Base-by-base conservation (phyloP, 495 filamentous ascomycete genomes). In the Pyrenula aspistea region DNA sequence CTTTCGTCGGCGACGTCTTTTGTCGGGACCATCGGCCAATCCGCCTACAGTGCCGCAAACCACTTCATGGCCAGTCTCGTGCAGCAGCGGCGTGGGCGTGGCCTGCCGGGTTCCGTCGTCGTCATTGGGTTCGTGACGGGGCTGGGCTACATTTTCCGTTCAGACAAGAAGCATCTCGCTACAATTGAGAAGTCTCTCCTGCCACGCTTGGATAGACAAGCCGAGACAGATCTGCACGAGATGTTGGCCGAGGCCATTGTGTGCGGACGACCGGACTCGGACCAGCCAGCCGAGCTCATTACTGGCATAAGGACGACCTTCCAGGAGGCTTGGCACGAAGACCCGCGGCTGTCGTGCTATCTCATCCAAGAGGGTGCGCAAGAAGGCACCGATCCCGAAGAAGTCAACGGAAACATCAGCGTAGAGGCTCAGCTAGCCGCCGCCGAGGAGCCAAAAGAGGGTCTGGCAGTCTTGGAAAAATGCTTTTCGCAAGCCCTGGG, bases 1-100 rank as follows among this genome's bases (percentile, higher is more conserved):
- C 25, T 69, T 25, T 69, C 68, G 0, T 72, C 71, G 0, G 47
- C 65, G 2, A 55, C 59, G 1, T 53, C 42, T 12, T 31, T 67
- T 2, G 23, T 63, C 10, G 73, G 73, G 11, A 69, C 66, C 31
- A 20, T 20, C 19, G 66, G 63, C 22, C 80, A 83, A 59, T 65
- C 71, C 23, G 76, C 76, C 62, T 83, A 83, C 58, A 63, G 71
- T 0, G 74, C 78, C 0, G 79, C 74, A 10, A 81, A 79, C 59
- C 68, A 72, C 65, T 83, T 78, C 69, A 71, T 59, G 71, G 71
- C 59, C 4, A 56, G 59, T 11, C 55, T 78, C 1, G 68, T 65
- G 0, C 25, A 53, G 1, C 60, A 73, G 52, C 62, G 76, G 31
- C 55, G 66, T 22, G 54, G 42, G 12, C 65, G 67, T 1, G 72